A percentile compares a stretch with the other conserved stretches of the same genome.
These are phyloP conservation scores for Fraxinus latifolia DNA, from an alignment of 305 asterid species.

Conservation along the genomic window DNA sequence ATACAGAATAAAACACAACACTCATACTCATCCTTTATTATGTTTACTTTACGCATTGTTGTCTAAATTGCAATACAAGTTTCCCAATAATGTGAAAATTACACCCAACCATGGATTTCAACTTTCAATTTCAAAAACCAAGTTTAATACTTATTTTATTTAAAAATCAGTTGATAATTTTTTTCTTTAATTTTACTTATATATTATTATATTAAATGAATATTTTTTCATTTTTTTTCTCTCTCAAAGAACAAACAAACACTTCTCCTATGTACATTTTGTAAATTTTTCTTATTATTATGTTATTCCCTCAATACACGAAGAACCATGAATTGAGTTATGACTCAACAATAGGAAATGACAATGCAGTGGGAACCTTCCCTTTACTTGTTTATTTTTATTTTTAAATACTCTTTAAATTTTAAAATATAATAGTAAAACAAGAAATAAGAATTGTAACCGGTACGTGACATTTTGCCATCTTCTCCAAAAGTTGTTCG, in stretches of 20 bases:
- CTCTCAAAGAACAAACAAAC: neutral
- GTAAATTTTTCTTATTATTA: neutral
- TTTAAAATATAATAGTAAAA: too few species aligned
- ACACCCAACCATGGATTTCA: too few species aligned
- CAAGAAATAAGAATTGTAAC: neutral
- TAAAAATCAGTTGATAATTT: neutral
- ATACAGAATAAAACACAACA: neutral
- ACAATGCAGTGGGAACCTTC: neutral
- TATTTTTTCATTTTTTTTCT: too few species aligned
- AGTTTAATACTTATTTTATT: too few species aligned
- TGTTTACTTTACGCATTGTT: neutral
- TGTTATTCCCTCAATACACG: neutral
- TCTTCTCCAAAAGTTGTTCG: neutral
- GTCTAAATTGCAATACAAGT: neutral
- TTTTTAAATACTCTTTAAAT: neutral
- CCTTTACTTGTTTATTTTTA: neutral
- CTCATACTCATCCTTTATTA: neutral
- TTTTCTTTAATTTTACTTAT: too few species aligned
- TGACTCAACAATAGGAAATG: too few species aligned
- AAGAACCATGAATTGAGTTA: neutral
- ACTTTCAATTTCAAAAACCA: too few species aligned
- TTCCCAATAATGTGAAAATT: neutral
- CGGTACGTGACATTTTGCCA: neutral
- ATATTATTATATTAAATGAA: too few species aligned
- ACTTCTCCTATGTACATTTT: neutral